Evolutionary conservation across 2,329 filamentous ascomycete genomes (phyloP).

Genomic region (Coniochaeta sp.): DNA sequence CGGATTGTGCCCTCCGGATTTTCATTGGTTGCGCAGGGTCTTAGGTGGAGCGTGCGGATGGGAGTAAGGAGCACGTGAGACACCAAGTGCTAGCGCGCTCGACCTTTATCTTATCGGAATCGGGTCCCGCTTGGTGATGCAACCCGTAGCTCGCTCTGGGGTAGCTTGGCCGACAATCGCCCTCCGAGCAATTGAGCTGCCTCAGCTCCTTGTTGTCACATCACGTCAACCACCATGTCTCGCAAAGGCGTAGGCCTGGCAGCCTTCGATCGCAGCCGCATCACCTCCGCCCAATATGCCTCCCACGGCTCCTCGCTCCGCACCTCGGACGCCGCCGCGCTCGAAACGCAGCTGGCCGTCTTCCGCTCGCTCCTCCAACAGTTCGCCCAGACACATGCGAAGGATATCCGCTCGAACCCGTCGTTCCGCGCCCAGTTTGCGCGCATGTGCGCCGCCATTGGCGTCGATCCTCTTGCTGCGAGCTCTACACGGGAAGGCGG

Average conservation of each 20-base stretch:
- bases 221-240: slow-evolving; percentile 41
- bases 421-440: slow-evolving; percentile 95
- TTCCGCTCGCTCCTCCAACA: slow-evolving; percentile 94
- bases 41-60: not conserved
- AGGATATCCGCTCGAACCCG: slow-evolving; percentile 92
- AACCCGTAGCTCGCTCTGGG: not conserved
- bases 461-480: slow-evolving; percentile 86
- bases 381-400: slow-evolving; percentile 89
- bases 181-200: no score
- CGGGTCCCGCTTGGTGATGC: not conserved
- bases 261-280: slow-evolving; percentile 77
- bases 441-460: slow-evolving; percentile 95
- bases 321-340: slow-evolving; percentile 72
- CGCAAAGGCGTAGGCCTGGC: slow-evolving; percentile 84
- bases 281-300: slow-evolving; percentile 84
- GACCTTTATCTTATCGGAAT: not conserved
- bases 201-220: not conserved
- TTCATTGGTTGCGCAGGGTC: not conserved
- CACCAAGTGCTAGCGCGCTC: not conserved
- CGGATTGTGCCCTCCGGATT: not conserved
- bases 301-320: slow-evolving; percentile 85
- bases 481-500: slow-evolving; percentile 43
- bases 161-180: not conserved
- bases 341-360: slow-evolving; percentile 88
- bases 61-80: not conserved